Base-by-base conservation (phyloP, 108 stramenopile species). In the Skeletonema costatum region DNA sequence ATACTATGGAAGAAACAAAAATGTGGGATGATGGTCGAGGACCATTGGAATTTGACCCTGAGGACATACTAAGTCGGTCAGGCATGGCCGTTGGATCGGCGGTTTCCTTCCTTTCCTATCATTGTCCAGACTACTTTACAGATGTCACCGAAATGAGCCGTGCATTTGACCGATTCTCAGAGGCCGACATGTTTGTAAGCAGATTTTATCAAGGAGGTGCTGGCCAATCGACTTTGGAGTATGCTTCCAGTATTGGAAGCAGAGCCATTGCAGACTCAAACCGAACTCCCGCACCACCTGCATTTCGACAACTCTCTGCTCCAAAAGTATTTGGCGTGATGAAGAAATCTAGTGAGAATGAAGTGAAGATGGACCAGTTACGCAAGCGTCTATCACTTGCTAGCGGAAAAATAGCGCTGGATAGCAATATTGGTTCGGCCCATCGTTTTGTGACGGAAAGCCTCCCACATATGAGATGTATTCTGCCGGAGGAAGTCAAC, bases 41-140 rank as follows among this genome's bases (percentile, higher is more conserved):
- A 33, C 81, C 74, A 16, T 71, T 97, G 56, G 85, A 90, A 35
- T 97, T 97, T 72, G 78, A 90, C 53, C 94, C 97, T 4, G 94
- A 97, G 77, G 64, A 70, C 12, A 92, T 93, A 3, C 42, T 97
- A 62, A 87, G 87, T 53, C 75, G 79, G 46, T 84, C 87, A 19
- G 97, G 91, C 31, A 87, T 96, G 80, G 89, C 78, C 21, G 36
- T 89, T 62, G 70, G 77, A 13, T 80, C 84, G 31, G 89, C 91
- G 30, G 59, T 96, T 32, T 75, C 80, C 16, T 96, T 96, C 62
- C 62, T 97, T n/a, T 83, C 90, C 58, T 89, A 80, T 73, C 94
- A 97, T 80, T 82, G 88, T 66, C 82, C 85, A 9, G 92, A 94
- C 68, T 96, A 93, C 79, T 97, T 91, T 73, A 93, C 92, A 7